These are phyloP conservation scores for Solanum commersonii DNA, from an alignment of 257 asterid genomes.

Conservation along the genomic window DNA sequence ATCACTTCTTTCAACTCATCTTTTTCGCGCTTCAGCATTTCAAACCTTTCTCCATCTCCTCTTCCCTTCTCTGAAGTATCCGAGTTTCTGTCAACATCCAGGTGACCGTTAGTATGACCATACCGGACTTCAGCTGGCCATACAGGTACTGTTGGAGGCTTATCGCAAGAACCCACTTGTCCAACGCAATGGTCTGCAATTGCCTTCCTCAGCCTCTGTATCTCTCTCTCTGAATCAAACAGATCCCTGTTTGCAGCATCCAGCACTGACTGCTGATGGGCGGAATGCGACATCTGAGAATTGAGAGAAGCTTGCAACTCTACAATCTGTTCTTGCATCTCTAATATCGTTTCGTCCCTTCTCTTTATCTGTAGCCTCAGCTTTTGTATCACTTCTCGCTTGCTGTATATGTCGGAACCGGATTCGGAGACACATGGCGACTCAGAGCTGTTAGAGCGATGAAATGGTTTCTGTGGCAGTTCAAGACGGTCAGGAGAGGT, in stretches of 20 bases:
- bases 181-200: slow-evolving; percentile 83
- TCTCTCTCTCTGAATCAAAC: slow-evolving; percentile 73
- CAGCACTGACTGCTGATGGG: slow-evolving; percentile 63
- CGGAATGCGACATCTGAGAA: slow-evolving; percentile 52
- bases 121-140: slow-evolving; percentile 50
- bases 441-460: slow-evolving; percentile 84
- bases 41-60: slow-evolving; percentile 49
- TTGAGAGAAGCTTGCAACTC: slow-evolving; percentile 57
- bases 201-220: slow-evolving; percentile 75
- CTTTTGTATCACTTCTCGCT: slow-evolving; percentile 85
- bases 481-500: slow-evolving; percentile 80
- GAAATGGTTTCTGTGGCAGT: slow-evolving; percentile 75
- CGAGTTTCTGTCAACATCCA: slow-evolving; percentile 25
- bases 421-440: slow-evolving; percentile 88
- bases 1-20: slow-evolving; percentile 68
- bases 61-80: slow-evolving; percentile 34
- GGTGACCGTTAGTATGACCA: slow-evolving; percentile 46
- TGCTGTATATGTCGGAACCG: slow-evolving; percentile 81
- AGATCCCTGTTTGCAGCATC: slow-evolving; percentile 72
- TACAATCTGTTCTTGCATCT: slow-evolving; percentile 87
- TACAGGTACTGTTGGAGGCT: slow-evolving; percentile 33
- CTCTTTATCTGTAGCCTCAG: slow-evolving; percentile 86
- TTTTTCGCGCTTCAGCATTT: slow-evolving; percentile 62
- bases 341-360: slow-evolving; percentile 80
- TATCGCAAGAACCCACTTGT: slow-evolving; percentile 33